A percentile compares a stretch with the other conserved stretches of the same genome.
These are phyloP conservation scores for Verticillium longisporum DNA, from an alignment of 2,329 filamentous ascomycete species.

Conservation along the genomic window DNA sequence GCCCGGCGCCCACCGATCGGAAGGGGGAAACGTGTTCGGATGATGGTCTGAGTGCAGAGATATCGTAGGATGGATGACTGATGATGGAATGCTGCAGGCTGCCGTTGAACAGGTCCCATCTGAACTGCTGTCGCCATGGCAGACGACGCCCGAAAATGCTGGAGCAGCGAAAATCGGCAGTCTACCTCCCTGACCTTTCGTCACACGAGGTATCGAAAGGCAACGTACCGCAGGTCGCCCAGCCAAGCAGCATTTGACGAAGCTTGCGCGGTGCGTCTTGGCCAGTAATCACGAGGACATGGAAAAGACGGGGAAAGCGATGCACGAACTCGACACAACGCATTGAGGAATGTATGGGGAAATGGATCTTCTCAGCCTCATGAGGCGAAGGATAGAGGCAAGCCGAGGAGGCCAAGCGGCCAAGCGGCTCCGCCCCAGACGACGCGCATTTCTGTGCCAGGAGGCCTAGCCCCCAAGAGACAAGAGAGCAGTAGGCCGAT, in stretches of 20 bases:
- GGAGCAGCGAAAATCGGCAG: background rate
- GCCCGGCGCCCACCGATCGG: background rate
- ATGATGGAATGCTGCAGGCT: background rate
- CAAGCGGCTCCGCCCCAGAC: background rate
- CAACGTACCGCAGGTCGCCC: background rate
- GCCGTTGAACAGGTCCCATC: background rate
- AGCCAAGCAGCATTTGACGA: too few species aligned
- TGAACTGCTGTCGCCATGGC: background rate
- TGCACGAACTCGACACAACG: background rate
- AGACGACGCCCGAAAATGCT: background rate
- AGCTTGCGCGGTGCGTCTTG: background rate
- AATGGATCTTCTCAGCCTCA: background rate
- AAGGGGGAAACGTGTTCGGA: background rate
- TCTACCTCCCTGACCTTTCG: background rate
- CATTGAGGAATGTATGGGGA: background rate
- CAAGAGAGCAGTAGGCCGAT: background rate
- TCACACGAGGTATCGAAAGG: background rate
- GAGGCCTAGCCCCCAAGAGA: background rate
- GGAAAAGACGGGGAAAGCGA: background rate
- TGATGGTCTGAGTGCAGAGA: background rate
- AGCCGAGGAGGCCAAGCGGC: background rate
- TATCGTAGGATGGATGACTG: background rate
- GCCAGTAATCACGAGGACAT: background rate
- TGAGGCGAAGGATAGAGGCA: background rate
- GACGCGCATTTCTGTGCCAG: background rate